Conservation (phyloP, 2,329 filamentous ascomycete genomes). For the Beauveria sp. region DNA sequence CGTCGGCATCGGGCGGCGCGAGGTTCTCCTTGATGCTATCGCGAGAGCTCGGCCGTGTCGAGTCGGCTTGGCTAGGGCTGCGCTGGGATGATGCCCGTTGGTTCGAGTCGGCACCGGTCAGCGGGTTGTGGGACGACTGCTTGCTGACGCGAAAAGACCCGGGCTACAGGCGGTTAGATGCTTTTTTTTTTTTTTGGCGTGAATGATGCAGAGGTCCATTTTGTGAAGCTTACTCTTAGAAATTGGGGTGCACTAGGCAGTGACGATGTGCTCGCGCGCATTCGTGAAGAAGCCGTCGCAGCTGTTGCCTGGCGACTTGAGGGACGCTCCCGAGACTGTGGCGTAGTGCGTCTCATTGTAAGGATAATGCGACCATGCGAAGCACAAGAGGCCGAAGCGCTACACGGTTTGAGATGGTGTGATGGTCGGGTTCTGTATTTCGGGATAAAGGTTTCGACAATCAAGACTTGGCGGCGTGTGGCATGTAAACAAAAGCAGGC, state of each 20-base stretch:
- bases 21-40: slow-evolving; percentile 55
- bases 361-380: slow-evolving; percentile 4
- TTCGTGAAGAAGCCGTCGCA: slow-evolving; percentile 22
- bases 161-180: not conserved
- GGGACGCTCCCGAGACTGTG: slow-evolving; percentile 24
- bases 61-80: slow-evolving; percentile 33
- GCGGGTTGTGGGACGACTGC: slow-evolving; percentile 52
- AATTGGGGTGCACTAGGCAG: slow-evolving; percentile 27
- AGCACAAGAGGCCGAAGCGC: not conserved
- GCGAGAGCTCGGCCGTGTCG: slow-evolving; percentile 40
- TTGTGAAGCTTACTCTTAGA: slow-evolving; percentile 15
- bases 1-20: slow-evolving; percentile 49
- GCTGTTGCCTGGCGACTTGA: slow-evolving; percentile 23
- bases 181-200: slow-evolving; percentile 8
- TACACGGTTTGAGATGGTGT: slow-evolving; percentile 12
- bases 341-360: slow-evolving; percentile 28
- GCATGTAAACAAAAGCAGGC: slow-evolving; percentile 1
- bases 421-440: slow-evolving; percentile 7
- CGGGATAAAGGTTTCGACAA: not conserved
- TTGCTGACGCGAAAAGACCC: slow-evolving; percentile 40
- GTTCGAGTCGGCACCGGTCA: slow-evolving; percentile 44
- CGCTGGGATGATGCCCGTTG: slow-evolving; percentile 33
- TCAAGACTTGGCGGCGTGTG: not conserved
- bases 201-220: not conserved
- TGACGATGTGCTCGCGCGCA: slow-evolving; percentile 30